Evolutionary conservation across 129 eudicot genomes (phyloP).

Genomic region (Lonicera japonica): DNA sequence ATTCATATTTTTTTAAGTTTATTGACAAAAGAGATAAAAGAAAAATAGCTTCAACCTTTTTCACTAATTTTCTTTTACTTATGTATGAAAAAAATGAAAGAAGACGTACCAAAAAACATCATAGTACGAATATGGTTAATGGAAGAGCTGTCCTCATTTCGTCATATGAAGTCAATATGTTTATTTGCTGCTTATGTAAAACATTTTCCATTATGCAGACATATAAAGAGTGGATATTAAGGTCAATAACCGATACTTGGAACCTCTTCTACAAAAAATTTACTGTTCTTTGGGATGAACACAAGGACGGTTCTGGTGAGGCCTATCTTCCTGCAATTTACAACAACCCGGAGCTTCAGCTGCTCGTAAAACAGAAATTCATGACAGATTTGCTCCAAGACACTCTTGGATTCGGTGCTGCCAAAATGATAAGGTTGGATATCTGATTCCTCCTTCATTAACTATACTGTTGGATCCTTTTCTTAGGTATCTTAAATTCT

Average conservation of each 20-base stretch:
- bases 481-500: no score
- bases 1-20: no score
- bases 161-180: neutral
- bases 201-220: conserved; percentile 29
- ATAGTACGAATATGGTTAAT: no score
- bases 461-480: no score
- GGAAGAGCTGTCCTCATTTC: no score
- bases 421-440: conserved; percentile 86
- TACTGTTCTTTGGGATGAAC: conserved; percentile 78
- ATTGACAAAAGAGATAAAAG: no score
- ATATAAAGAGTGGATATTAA: conserved; percentile 75
- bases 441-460: neutral
- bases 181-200: neutral
- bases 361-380: conserved; percentile 54
- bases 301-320: conserved; percentile 86
- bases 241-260: conserved; percentile 75
- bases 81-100: no score
- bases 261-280: conserved; percentile 70
- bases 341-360: conserved; percentile 51
- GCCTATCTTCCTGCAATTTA: conserved; percentile 82
- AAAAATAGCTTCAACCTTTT: no score
- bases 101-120: no score
- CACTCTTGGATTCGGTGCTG: conserved; percentile 90
- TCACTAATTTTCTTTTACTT: no score
- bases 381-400: conserved; percentile 80